Evolutionary conservation across 495 filamentous ascomycete species (phyloP).

Genomic region (Tuber brumale): DNA sequence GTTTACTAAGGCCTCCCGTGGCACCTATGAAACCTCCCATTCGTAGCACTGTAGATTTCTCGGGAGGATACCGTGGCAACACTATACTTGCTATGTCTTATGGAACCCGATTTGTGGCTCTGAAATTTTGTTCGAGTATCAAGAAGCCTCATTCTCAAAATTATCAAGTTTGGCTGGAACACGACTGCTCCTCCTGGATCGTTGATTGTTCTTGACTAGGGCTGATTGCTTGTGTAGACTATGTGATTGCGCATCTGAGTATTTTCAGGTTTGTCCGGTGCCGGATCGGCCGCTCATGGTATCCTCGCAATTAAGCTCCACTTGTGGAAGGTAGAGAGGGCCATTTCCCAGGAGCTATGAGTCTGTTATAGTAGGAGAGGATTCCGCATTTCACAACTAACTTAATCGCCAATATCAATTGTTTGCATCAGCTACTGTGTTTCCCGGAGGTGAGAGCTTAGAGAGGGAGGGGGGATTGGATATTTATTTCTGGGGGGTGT

Average conservation of each 20-base stretch:
- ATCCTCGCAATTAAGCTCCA: not conserved
- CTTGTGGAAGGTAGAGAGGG: too few relatives aligned
- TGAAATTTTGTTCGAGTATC: not conserved
- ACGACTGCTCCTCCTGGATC: not conserved
- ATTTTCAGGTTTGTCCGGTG: not conserved
- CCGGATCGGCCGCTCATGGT: not conserved
- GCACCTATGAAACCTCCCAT: too few relatives aligned
- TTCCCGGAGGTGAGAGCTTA: too few relatives aligned
- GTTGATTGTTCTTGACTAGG: too few relatives aligned
- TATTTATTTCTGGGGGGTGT: too few relatives aligned
- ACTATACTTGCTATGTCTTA: not conserved
- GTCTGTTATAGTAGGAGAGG: too few relatives aligned
- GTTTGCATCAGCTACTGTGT: too few relatives aligned
- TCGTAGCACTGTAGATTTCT: not conserved
- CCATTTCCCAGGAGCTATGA: too few relatives aligned
- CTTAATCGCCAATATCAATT: too few relatives aligned
- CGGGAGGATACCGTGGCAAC: not conserved
- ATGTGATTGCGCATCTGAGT: not conserved
- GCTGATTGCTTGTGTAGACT: not conserved
- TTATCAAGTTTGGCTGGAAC: not conserved
- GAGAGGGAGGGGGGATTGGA: too few relatives aligned
- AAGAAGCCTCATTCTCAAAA: not conserved
- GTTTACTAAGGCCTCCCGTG: too few relatives aligned
- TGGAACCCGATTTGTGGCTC: not conserved
- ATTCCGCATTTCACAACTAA: too few relatives aligned